phyloP scores from a whole-genome alignment of 73 alveolate species.

The Paramecium tetraurelia region DNA sequence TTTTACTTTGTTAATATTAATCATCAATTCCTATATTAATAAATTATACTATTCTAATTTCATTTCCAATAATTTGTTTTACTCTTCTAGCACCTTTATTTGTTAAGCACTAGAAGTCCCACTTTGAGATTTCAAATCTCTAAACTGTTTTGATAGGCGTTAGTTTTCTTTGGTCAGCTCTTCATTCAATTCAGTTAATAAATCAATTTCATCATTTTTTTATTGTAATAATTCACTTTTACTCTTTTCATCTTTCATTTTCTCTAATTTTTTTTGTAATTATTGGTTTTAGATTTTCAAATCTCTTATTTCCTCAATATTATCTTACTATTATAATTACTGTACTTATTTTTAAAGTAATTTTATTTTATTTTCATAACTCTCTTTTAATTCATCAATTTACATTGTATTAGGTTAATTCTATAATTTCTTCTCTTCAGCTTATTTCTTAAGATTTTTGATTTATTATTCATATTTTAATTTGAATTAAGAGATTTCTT shows the following conservation, averaged over 20 bases:
- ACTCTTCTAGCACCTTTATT: neutral
- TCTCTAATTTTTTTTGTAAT: neutral
- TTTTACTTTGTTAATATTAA: neutral
- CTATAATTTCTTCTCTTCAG: neutral
- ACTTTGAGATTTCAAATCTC: neutral
- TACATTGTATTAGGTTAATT: neutral
- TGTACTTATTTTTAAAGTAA: neutral
- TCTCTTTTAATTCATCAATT: neutral
- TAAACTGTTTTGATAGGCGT: neutral
- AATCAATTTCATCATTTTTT: slow-evolving; percentile 9
- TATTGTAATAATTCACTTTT: neutral
- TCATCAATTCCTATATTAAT: neutral
- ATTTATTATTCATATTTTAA: neutral
- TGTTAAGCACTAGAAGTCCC: neutral
- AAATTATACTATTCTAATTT: neutral
- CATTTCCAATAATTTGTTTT: neutral
- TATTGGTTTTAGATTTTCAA: neutral
- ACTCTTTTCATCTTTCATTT: neutral
- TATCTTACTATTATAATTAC: neutral
- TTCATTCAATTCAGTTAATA: neutral
- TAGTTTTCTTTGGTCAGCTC: neutral
- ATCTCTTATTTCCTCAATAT: neutral
- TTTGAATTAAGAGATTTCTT: neutral
- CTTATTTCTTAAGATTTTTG: neutral
- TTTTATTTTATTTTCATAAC: neutral